Percentiles rank a stretch among this genome's conserved stretches.
phyloP scores from a whole-genome alignment of 2,329 filamentous ascomycete genomes.

The Tolypocladium ovalisporum region DNA sequence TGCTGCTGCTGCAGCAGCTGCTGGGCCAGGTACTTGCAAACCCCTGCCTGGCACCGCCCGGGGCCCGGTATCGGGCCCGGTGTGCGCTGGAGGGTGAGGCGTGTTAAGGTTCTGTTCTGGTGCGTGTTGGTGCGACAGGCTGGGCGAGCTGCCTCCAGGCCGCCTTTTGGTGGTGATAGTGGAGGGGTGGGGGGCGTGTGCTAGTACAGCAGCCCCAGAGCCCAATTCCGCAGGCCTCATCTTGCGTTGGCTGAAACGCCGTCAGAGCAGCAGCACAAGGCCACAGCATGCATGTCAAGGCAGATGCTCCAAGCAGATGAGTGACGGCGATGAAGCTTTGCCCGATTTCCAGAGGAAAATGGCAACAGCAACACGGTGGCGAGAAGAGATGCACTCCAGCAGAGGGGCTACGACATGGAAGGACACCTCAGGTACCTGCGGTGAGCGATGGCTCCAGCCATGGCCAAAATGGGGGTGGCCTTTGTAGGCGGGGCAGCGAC shows the following conservation, averaged over 20 bases:
- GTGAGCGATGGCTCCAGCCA: neutral
- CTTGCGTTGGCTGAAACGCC: conserved; percentile 9
- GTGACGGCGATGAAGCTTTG: neutral
- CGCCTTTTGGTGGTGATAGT: neutral
- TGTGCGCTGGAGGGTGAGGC: neutral
- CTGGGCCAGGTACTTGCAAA: neutral
- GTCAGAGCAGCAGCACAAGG: neutral
- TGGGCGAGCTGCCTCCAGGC: neutral
- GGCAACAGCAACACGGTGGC: neutral
- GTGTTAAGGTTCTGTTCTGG: neutral
- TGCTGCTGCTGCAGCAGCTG: neutral
- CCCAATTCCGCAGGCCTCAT: neutral
- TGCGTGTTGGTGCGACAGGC: neutral
- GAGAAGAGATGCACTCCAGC: neutral
- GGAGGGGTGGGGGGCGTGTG: neutral
- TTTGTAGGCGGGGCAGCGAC: neutral
- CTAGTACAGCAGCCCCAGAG: neutral
- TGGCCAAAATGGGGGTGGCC: neutral
- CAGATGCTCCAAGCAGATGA: too few relatives aligned
- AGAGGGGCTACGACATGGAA: neutral
- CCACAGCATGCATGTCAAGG: neutral
- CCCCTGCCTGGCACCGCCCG: neutral
- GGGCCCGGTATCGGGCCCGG: neutral
- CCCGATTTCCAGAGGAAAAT: neutral
- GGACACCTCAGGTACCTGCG: neutral